These are phyloP conservation scores for Tricholoma flavovirens DNA, from an alignment of 768 basidiomycete genomes.

Conservation along the genomic window DNA sequence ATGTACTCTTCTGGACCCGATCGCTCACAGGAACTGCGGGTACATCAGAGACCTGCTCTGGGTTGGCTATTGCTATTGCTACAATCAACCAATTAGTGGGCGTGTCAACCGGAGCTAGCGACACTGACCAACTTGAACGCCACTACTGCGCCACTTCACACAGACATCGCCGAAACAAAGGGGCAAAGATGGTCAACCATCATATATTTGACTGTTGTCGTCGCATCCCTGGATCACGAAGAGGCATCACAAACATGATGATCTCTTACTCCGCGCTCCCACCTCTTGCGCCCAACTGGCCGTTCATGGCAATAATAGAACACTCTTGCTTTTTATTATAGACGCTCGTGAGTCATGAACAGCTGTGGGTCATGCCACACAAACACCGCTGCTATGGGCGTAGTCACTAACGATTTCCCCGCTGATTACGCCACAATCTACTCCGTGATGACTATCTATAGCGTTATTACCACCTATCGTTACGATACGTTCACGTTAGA, in stretches of 20 bases:
- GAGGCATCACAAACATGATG: background rate
- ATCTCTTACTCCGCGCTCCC: background rate
- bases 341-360: background rate
- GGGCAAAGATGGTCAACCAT: background rate
- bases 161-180: background rate
- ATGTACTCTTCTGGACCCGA: no score
- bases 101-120: no score
- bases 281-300: background rate
- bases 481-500: background rate
- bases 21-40: no score
- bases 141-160: background rate
- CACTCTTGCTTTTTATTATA: background rate
- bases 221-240: background rate
- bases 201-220: background rate
- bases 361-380: background rate
- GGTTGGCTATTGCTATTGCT: no score
- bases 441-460: background rate
- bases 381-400: background rate
- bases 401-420: background rate
- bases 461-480: background rate
- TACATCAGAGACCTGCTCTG: no score
- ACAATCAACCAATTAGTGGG: no score
- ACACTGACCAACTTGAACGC: no score
- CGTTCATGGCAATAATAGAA: background rate
- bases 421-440: background rate